A percentile compares a stretch with the other conserved stretches of the same genome.
These are phyloP conservation scores for Wickerhamiella dianesei DNA, from an alignment of 805 yeast genomes.

Conservation along the genomic window DNA sequence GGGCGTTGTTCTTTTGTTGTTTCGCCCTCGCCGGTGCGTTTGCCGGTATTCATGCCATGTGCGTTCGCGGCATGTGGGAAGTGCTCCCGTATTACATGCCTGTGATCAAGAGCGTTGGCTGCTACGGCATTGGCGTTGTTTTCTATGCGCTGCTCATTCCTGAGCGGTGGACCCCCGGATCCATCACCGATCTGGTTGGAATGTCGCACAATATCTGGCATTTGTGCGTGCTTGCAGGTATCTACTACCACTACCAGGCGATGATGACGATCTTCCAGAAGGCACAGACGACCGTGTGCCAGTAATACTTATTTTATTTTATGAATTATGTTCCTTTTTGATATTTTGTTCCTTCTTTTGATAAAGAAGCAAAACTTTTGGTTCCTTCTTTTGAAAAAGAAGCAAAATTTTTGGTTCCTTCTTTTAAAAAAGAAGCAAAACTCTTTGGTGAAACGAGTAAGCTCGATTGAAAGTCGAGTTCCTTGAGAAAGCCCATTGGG, in stretches of 20 bases:
- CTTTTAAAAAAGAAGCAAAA: too few species aligned
- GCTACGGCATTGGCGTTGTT: slow-evolving; percentile 72
- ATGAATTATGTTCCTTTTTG: neutral
- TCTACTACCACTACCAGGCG: slow-evolving; percentile 78
- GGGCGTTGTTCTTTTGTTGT: slow-evolving; percentile 69
- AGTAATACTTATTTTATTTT: neutral
- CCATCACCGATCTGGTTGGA: slow-evolving; percentile 34
- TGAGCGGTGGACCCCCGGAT: slow-evolving; percentile 48
- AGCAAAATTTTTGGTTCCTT: too few species aligned
- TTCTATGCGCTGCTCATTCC: slow-evolving; percentile 83
- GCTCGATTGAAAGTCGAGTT: too few species aligned
- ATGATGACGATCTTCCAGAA: slow-evolving; percentile 54
- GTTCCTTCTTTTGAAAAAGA: too few species aligned
- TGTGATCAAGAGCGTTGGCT: slow-evolving; percentile 51
- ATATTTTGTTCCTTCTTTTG: too few species aligned
- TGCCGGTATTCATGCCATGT: slow-evolving; percentile 44
- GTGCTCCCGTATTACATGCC: slow-evolving; percentile 52
- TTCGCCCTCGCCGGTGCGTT: slow-evolving; percentile 63
- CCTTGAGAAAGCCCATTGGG: too few species aligned
- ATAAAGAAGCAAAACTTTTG: too few species aligned
- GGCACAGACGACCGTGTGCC: slow-evolving; percentile 21
- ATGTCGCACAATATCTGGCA: slow-evolving; percentile 98
- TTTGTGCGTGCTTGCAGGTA: slow-evolving; percentile 74
- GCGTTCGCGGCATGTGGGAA: slow-evolving; percentile 40
- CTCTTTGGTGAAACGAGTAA: too few species aligned